Conservation (phyloP, 2,329 filamentous ascomycete genomes). For the Claviceps maximensis region DNA sequence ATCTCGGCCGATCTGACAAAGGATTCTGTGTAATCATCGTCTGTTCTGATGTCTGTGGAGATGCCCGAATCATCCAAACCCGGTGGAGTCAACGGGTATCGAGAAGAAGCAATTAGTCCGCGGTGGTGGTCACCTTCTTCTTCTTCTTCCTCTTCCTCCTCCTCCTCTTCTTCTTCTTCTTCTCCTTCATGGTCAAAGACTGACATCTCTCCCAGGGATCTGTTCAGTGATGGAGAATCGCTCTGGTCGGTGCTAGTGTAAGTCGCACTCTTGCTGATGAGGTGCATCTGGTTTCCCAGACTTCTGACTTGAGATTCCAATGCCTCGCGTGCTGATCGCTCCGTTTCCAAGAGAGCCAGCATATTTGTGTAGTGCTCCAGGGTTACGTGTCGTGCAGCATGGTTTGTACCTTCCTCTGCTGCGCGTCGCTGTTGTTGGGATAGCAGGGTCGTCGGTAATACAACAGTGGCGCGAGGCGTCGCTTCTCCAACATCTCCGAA, state of each 20-base stretch:
- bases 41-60: conserved; percentile 23
- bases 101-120: background rate
- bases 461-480: conserved; percentile 23
- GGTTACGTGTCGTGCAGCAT: conserved; percentile 18
- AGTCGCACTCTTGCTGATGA: conserved; percentile 26
- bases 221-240: conserved; percentile 21
- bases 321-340: conserved; percentile 40
- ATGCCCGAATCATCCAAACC: conserved; percentile 23
- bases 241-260: conserved; percentile 10
- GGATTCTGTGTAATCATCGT: conserved; percentile 32
- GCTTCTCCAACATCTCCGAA: conserved; percentile 35
- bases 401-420: conserved; percentile 17
- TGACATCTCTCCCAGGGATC: conserved; percentile 25
- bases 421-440: conserved; percentile 19
- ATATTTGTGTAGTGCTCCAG: conserved; percentile 37
- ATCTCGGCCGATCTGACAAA: conserved; percentile 38
- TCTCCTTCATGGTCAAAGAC: conserved; percentile 31
- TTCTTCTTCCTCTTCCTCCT: conserved; percentile 17
- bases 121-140: conserved; percentile 14
- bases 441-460: conserved; percentile 23
- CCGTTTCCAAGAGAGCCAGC: conserved; percentile 38
- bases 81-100: background rate
- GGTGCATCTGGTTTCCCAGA: conserved; percentile 36
- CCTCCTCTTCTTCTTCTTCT: conserved; percentile 13
- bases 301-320: conserved; percentile 44